phyloP scores from a whole-genome alignment of 495 filamentous ascomycete species.

The Aspergillus saccharolyticus region DNA sequence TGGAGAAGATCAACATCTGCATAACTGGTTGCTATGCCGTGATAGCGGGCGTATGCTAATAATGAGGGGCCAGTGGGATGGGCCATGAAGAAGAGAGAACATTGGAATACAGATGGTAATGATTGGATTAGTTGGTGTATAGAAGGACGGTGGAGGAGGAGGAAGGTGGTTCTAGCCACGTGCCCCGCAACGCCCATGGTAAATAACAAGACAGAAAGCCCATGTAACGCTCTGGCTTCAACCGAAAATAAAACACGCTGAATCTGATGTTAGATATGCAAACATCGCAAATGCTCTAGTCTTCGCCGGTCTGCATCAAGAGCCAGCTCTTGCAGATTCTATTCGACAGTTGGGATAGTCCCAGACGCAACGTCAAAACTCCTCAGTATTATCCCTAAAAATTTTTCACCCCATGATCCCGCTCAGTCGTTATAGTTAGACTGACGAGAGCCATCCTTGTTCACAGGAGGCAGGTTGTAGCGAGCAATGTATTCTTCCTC shows the following conservation, averaged over 20 bases:
- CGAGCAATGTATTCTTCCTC: conserved; percentile 50
- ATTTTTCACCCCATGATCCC: neutral
- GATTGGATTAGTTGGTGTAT: neutral
- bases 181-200: neutral
- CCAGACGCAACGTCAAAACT: neutral
- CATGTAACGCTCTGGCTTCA: neutral
- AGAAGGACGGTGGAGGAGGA: neutral
- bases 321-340: neutral
- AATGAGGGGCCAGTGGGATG: conserved; percentile 24
- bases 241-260: neutral
- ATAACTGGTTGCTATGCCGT: conserved; percentile 31
- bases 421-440: conserved; percentile 60
- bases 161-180: neutral
- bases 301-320: neutral
- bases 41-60: conserved; percentile 41
- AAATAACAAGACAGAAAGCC: neutral
- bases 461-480: conserved; percentile 48
- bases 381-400: neutral
- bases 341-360: neutral
- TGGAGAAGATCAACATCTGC: conserved; percentile 20
- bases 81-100: conserved; percentile 12
- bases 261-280: neutral
- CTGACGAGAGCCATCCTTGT: conserved; percentile 56
- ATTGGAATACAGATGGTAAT: neutral
- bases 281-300: neutral